Percentiles rank a stretch among this genome's conserved stretches.
Conservation (phyloP, 495 filamentous ascomycete genomes). For the Echria macrotheca region DNA sequence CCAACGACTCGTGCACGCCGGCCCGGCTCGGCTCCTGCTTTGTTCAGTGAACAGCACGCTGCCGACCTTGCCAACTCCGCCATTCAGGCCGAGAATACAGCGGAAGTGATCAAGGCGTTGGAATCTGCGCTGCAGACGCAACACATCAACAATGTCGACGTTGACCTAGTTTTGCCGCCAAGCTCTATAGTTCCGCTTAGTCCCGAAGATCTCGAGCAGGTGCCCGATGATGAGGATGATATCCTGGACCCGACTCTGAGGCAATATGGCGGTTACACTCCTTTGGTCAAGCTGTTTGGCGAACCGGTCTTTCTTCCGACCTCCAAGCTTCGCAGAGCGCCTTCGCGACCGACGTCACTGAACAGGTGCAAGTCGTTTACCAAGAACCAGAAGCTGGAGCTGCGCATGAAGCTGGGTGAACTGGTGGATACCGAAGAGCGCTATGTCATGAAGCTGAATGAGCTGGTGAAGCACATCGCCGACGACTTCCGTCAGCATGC, state of each 20-base stretch:
- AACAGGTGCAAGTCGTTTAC: conserved; percentile 68
- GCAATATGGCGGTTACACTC: conserved; percentile 68
- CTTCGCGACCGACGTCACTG: conserved; percentile 75
- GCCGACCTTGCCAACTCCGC: conserved; percentile 82
- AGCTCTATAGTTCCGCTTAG: conserved; percentile 61
- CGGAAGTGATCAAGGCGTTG: conserved; percentile 65
- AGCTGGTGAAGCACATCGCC: conserved; percentile 69
- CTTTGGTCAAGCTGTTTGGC: conserved; percentile 71
- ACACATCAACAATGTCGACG: conserved; percentile 73
- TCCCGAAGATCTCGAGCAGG: conserved; percentile 44
- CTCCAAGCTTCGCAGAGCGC: conserved; percentile 75
- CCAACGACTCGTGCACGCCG: conserved; percentile 42
- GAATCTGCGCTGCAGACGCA: conserved; percentile 69
- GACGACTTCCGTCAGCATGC: conserved; percentile 68
- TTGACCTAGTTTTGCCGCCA: conserved; percentile 79
- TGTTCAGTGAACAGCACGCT: conserved; percentile 90
- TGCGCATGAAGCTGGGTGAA: conserved; percentile 87
- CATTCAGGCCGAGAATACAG: conserved; percentile 67
- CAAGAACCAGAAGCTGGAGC: conserved; percentile 72
- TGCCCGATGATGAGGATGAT: conserved; percentile 54
- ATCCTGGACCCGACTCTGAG: conserved; percentile 53
- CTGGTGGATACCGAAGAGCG: conserved; percentile 88
- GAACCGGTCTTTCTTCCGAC: conserved; percentile 83
- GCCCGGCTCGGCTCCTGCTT: conserved; percentile 53
- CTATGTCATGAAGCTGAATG: conserved; percentile 80